These are phyloP conservation scores for Aspergillus candidus DNA, from an alignment of 2,329 filamentous ascomycete species.

Conservation along the genomic window DNA sequence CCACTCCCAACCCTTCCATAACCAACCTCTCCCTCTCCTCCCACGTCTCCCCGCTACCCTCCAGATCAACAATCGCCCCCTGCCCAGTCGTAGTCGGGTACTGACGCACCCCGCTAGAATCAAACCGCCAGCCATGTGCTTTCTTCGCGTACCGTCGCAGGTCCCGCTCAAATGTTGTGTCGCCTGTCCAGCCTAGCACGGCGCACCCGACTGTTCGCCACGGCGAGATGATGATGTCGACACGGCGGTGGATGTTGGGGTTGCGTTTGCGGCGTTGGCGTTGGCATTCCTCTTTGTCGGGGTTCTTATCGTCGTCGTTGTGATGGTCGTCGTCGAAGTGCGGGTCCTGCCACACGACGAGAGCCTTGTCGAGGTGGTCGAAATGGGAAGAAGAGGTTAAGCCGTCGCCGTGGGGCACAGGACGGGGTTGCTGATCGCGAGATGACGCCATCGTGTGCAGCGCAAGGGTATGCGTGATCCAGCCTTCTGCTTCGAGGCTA, in stretches of 20 bases:
- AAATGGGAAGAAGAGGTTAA: conserved; percentile 52
- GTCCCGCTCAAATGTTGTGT: conserved; percentile 84
- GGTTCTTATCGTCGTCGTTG: conserved; percentile 10
- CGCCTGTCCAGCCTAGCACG: conserved; percentile 80
- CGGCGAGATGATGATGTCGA: conserved; percentile 85
- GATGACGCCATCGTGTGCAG: conserved; percentile 65
- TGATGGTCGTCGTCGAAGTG: conserved; percentile 34
- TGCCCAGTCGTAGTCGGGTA: conserved; percentile 48
- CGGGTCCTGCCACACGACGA: conserved; percentile 86
- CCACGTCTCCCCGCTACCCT: conserved; percentile 50
- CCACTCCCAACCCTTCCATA: conserved; percentile 68
- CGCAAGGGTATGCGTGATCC: conserved; percentile 75
- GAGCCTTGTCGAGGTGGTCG: conserved; percentile 82
- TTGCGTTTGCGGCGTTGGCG: conserved; percentile 44
- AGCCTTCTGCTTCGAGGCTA: conserved; percentile 60
- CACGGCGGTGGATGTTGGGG: conserved; percentile 69
- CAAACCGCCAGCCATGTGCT: conserved; percentile 72
- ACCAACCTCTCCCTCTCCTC: conserved; percentile 72
- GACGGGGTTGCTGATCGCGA: conserved; percentile 60
- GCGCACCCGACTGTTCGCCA: conserved; percentile 89
- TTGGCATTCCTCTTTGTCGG: conserved; percentile 7
- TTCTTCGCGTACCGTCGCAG: conserved; percentile 72
- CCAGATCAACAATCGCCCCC: conserved; percentile 62
- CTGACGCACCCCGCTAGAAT: conserved; percentile 77
- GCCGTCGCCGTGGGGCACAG: conserved; percentile 39